Evolutionary conservation across 257 asterid species (phyloP).

Genomic region (Knoxia roxburghii): DNA sequence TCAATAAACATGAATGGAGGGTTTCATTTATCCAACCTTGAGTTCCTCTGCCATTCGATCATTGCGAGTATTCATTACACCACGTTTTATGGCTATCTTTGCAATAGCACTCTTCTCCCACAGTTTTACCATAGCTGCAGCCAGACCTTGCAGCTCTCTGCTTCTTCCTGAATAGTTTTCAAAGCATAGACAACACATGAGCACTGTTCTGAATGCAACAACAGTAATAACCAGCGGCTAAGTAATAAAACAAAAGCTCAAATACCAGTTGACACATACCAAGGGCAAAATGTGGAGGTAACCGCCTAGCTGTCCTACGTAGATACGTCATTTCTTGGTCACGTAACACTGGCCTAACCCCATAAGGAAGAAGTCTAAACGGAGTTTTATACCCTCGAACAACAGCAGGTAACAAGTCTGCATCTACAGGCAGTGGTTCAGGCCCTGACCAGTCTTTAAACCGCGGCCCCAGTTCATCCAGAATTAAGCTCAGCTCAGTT

Average conservation of each 20-base stretch:
- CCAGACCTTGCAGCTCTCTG: slow-evolving; percentile 86
- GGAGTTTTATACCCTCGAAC: slow-evolving; percentile 70
- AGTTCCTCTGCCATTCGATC: slow-evolving; percentile 96
- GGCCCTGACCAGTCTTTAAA: slow-evolving; percentile 85
- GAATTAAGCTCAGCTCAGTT: slow-evolving; percentile 48
- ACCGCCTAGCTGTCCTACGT: slow-evolving; percentile 57
- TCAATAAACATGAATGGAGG: neutral
- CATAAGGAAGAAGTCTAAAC: slow-evolving; percentile 68
- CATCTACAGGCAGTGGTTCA: slow-evolving; percentile 86
- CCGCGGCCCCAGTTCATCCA: slow-evolving; percentile 83
- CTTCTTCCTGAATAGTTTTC: slow-evolving; percentile 53
- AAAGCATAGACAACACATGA: neutral
- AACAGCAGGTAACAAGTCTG: slow-evolving; percentile 72
- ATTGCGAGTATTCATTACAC: slow-evolving; percentile 70
- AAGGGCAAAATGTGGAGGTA: slow-evolving; percentile 92
- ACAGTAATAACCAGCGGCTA: no score
- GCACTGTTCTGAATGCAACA: neutral
- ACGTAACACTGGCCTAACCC: slow-evolving; percentile 41
- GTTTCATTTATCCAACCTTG: slow-evolving; percentile 42
- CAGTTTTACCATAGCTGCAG: slow-evolving; percentile 74
- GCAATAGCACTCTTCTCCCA: slow-evolving; percentile 82
- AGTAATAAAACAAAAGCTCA: neutral
- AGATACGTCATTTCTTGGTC: slow-evolving; percentile 68
- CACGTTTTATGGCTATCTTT: slow-evolving; percentile 87
- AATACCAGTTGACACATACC: slow-evolving; percentile 38